Evolutionary conservation across 176 grass and related monocot genomes (phyloP), one percentile per base, ranked within the genome.

Genomic region (Areca catechu): DNA sequence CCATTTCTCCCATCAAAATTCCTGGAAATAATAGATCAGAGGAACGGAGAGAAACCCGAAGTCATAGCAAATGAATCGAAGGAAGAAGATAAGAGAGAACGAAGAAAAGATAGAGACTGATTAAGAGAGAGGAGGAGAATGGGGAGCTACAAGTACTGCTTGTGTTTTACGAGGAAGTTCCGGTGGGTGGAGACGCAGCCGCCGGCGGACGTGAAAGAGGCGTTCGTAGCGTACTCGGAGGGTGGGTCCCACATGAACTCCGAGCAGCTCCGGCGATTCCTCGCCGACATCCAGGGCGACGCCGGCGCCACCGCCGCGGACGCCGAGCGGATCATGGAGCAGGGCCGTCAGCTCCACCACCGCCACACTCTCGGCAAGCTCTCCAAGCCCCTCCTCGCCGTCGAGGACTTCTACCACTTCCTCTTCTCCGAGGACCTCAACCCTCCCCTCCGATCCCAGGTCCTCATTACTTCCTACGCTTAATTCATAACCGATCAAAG

Each of bases 91-190:
- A 5, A 30, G 7, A 30, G 29, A 30, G 29, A 30, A 30, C 5
- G 29, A 30, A 30, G 7, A 29, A 7, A 30, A 48, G 12, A 23
- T 4, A 48, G 34, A 21, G 17, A 7, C 2, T n/a, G 37, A 57
- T 74, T 18, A 54, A 52, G 53, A 16, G 21, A 15, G 47, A 19
- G 20, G 27, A 51, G 43, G 49, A 22, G 62, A 54, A 91, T 89
- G 62, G 82, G 77, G 43, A 80, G 72, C 77, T 97, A 85, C 66
- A 84, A 52, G 65, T 97, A 79, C 70, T 97, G 83, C 74, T 71
- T 82, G 57, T 97, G 82, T 81, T 97, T 97, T 78, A 88, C 80
- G 68, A 75, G 83, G 69, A 85, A 73, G 69, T 91, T 85, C 66
- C 75, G 60, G 34, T 16, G 69, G 64, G 64, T 19, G 51, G 93